phyloP scores from a whole-genome alignment of 2,329 filamentous ascomycete genomes.

The Claviceps sorghi region DNA sequence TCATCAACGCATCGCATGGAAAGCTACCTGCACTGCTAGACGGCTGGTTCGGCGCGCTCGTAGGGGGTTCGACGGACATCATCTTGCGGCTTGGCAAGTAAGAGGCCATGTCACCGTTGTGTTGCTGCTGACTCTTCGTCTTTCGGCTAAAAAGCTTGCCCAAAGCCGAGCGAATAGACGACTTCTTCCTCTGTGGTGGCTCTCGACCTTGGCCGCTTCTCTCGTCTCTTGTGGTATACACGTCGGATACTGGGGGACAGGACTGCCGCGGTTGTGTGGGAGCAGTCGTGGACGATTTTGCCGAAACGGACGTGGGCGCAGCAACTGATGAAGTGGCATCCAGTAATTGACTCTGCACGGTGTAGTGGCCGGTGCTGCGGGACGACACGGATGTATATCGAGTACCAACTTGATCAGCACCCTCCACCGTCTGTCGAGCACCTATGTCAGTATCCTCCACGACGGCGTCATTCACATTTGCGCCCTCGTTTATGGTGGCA shows the following conservation, averaged over 20 bases:
- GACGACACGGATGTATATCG: not conserved
- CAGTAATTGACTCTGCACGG: not conserved
- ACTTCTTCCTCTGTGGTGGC: constrained; percentile 43
- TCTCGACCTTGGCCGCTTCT: not conserved
- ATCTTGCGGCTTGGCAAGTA: not conserved
- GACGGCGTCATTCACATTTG: not conserved
- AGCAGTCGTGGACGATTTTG: not conserved
- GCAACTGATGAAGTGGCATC: not conserved
- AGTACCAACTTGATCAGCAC: not conserved
- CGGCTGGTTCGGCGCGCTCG: constrained; percentile 18
- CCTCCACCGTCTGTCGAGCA: not conserved
- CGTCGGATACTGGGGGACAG: constrained; percentile 5
- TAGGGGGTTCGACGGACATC: not conserved
- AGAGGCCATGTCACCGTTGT: not conserved
- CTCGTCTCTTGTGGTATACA: constrained; percentile 8
- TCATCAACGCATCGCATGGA: not conserved
- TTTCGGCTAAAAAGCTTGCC: constrained; percentile 44
- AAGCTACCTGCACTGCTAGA: constrained; percentile 30
- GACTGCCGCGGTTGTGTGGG: constrained; percentile 3
- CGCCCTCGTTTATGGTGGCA: constrained; percentile 18
- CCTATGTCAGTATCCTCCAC: not conserved
- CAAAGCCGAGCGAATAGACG: constrained; percentile 39
- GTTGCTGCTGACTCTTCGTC: constrained; percentile 27
- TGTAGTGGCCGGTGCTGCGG: not conserved
- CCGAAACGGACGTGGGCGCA: not conserved